Percentiles rank a stretch among this genome's conserved stretches.
phyloP scores from a whole-genome alignment of 495 filamentous ascomycete genomes.

The Trichoderma asperelloides region DNA sequence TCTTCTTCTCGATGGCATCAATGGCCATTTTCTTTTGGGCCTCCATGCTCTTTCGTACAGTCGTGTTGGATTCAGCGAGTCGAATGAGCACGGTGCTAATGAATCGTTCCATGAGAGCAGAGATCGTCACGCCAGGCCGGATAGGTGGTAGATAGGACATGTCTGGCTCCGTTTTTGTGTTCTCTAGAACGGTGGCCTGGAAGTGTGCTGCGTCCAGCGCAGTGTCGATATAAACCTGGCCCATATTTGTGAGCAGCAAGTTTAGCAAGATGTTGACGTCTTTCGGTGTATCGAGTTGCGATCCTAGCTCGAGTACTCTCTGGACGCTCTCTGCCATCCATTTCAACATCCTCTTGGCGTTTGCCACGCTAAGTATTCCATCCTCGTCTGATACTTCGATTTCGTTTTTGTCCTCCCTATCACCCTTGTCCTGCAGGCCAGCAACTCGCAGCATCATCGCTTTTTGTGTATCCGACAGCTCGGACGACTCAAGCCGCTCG shows the following conservation, averaged over 20 bases:
- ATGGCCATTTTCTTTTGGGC: conserved; percentile 66
- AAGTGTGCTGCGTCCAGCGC: conserved; percentile 82
- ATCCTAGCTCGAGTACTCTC: conserved; percentile 80
- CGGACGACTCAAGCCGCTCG: conserved; percentile 73
- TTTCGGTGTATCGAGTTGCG: conserved; percentile 81
- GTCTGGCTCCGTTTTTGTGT: conserved; percentile 75
- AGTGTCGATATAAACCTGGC: conserved; percentile 89
- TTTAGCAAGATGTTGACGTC: conserved; percentile 83
- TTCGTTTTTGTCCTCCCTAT: conserved; percentile 52
- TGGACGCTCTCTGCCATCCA: conserved; percentile 97
- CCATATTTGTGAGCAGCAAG: conserved; percentile 80
- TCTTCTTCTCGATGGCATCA: conserved; percentile 76
- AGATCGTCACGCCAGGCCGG: conserved; percentile 75
- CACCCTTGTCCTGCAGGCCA: conserved; percentile 48
- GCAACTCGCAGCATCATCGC: conserved; percentile 78
- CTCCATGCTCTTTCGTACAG: conserved; percentile 83
- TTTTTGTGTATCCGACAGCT: conserved; percentile 75
- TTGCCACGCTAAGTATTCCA: conserved; percentile 70
- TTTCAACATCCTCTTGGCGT: conserved; percentile 90
- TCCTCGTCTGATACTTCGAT: conserved; percentile 87
- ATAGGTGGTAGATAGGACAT: conserved; percentile 72
- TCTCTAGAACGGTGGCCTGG: conserved; percentile 64
- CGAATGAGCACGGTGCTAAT: conserved; percentile 86
- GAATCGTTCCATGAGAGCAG: conserved; percentile 85
- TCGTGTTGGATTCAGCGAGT: conserved; percentile 78